phyloP scores from a whole-genome alignment of 2,329 filamentous ascomycete genomes.

The Podosphaera fusca region DNA sequence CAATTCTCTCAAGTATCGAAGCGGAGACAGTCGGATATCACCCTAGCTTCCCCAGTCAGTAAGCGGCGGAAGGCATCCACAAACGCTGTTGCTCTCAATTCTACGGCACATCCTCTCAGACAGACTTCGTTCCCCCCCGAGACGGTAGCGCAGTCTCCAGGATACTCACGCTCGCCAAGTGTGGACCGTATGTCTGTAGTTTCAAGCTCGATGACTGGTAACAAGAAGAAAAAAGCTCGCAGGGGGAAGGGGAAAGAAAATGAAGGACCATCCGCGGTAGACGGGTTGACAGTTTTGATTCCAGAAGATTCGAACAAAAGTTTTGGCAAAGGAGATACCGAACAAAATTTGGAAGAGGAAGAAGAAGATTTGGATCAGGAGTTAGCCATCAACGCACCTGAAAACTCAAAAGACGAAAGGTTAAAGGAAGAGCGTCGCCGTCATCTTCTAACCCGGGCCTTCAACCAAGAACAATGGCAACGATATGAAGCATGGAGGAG shows the following conservation, averaged over 20 bases:
- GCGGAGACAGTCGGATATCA: conserved; percentile 35
- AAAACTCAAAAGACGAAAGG: conserved; percentile 43
- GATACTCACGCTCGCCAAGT: conserved; percentile 40
- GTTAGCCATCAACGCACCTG: conserved; percentile 32
- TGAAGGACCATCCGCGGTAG: conserved; percentile 24
- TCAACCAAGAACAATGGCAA: conserved; percentile 42
- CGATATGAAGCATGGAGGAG: conserved; percentile 50
- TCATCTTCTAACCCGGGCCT: conserved; percentile 38
- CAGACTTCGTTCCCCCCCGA: conserved; percentile 64
- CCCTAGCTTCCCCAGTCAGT: conserved; percentile 23
- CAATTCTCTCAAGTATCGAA: conserved; percentile 34
- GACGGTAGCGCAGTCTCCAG: conserved; percentile 15
- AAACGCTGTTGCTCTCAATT: conserved; percentile 29
- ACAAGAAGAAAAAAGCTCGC: conserved; percentile 34
- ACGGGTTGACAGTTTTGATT: conserved; percentile 22
- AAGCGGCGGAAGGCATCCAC: conserved; percentile 53
- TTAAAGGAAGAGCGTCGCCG: conserved; percentile 33
- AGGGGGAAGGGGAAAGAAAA: conserved; percentile 35
- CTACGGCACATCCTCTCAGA: conserved; percentile 45
- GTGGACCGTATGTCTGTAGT: conserved; percentile 36
- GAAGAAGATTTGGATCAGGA: conserved; percentile 24
- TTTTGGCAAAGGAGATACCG: conserved; percentile 20
- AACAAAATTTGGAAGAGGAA: conserved; percentile 26
- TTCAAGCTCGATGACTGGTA: conserved; percentile 33
- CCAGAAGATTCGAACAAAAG: conserved; percentile 19